Base-by-base conservation (phyloP, 2,329 filamentous ascomycete species). In the Diplocarpon mali region DNA sequence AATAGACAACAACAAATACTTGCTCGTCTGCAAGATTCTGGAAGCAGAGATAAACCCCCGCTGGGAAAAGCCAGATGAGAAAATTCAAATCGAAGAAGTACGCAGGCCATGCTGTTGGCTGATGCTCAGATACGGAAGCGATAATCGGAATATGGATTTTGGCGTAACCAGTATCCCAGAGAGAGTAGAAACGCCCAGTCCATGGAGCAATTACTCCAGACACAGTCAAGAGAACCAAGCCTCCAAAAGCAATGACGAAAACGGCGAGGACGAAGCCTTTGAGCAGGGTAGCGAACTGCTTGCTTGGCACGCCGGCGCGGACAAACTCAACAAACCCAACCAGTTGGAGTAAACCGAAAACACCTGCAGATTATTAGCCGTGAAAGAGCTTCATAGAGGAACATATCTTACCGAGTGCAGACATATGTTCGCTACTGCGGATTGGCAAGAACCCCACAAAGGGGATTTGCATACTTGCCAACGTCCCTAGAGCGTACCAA, bases 71-170 rank as follows among this genome's bases (percentile, higher is more conserved):
- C 92, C 92, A 98, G 68, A 98, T 95, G 60, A 98, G 76, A 71
- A 98, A 80, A 71, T 94, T 95, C 57, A 98, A 74, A 60, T 98
- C 92, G 65, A 98, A 98, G 72, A 98, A 98, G 75, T 95, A 98
- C 13, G 93, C 87, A 2, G 92, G 92, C 92, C 92, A 98, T 35
- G 92, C 92, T 31, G 92, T 98, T 44, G 92, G 92, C 69, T 98
- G 92, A 70, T 98, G 92, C 69, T 98, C 92, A 1, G 92, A 98
- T 38, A 98, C 92, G n/a, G 92, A 98, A 3, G 92, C 92, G 64
- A 98, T 98, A 62, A 98, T 98, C 50, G 92, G 92, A 62, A 98
- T 98, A 62, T 98, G 92, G 53, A 96, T 93, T 74, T 98, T 98
- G 60, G 92, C 92, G 63, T 98, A 98, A 58, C 87, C 84, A 5